Percentiles rank a stretch among this genome's conserved stretches.
phyloP scores from a whole-genome alignment of 768 basidiomycete genomes.

The Podaxis carcinomalis region DNA sequence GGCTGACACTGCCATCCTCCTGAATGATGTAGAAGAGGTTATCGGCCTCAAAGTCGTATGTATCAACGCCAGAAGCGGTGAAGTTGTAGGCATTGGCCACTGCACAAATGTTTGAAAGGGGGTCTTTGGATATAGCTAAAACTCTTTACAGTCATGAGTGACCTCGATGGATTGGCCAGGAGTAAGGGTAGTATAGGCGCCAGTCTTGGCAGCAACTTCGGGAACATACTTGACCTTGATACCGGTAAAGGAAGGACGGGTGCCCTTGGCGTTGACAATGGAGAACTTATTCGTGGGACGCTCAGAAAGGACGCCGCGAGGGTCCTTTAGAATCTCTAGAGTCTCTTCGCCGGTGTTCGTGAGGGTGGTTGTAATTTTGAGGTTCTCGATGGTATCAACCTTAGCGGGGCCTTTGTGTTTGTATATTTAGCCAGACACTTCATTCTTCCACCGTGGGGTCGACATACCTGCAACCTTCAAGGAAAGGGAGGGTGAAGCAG shows the following conservation, averaged over 20 bases:
- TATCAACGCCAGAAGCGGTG: conserved; percentile 30
- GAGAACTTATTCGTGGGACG: conserved; percentile 38
- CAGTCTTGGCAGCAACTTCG: conserved; percentile 22
- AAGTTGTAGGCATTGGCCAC: conserved; percentile 47
- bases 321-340: conserved; percentile 41
- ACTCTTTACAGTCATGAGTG: conserved; percentile 34
- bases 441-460: background rate
- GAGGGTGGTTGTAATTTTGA: conserved; percentile 34
- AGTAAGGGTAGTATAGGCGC: conserved; percentile 31
- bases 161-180: conserved; percentile 32
- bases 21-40: conserved; percentile 40
- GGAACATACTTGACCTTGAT: conserved; percentile 42
- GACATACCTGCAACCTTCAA: background rate
- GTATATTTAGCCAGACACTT: background rate
- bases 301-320: conserved; percentile 32
- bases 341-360: conserved; percentile 44
- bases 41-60: conserved; percentile 35
- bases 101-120: conserved; percentile 15
- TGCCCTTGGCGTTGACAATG: conserved; percentile 29
- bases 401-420: conserved; percentile 24
- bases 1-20: conserved; percentile 21
- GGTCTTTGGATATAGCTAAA: background rate
- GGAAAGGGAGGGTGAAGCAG: background rate
- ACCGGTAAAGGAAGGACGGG: conserved; percentile 35
- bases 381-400: conserved; percentile 30